Evolutionary conservation across 2,329 filamentous ascomycete species (phyloP).

Genomic region (Colletotrichum nymphaeae): DNA sequence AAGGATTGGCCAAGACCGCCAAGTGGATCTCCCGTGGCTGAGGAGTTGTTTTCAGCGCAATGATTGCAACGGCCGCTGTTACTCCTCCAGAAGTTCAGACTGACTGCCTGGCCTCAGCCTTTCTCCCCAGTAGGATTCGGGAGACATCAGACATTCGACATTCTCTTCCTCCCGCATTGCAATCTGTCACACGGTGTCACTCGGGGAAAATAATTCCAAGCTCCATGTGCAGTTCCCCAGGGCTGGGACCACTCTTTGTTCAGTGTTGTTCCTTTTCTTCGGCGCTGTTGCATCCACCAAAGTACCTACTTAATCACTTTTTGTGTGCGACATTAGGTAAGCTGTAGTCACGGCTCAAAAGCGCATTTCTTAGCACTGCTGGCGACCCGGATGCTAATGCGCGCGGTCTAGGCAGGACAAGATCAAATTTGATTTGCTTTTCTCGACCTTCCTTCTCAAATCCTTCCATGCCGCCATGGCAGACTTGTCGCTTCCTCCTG

Average conservation of each 20-base stretch:
- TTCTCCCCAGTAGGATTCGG: background rate
- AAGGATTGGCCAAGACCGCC: slow-evolving; percentile 11
- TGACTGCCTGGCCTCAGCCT: background rate
- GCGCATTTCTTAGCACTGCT: background rate
- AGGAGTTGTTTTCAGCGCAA: background rate
- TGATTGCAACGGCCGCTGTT: background rate
- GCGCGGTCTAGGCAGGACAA: background rate
- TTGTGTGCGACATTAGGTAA: background rate
- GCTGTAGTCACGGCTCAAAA: background rate
- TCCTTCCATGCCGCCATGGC: slow-evolving; percentile 5
- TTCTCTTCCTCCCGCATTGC: background rate
- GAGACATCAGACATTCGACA: background rate
- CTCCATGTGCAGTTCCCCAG: background rate
- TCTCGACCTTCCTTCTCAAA: background rate
- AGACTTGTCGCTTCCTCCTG: slow-evolving; percentile 7
- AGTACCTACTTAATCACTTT: background rate
- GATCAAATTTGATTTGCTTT: slow-evolving; percentile 1
- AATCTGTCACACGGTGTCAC: background rate
- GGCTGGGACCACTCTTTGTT: background rate
- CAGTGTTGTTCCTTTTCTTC: background rate
- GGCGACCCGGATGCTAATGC: background rate
- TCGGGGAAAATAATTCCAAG: background rate
- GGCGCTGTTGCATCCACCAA: background rate
- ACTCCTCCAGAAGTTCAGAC: background rate
- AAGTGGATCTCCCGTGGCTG: background rate